Evolutionary conservation across 305 asterid species (phyloP), one percentile per base, ranked within the genome.

Genomic region (Fraxinus sp.): DNA sequence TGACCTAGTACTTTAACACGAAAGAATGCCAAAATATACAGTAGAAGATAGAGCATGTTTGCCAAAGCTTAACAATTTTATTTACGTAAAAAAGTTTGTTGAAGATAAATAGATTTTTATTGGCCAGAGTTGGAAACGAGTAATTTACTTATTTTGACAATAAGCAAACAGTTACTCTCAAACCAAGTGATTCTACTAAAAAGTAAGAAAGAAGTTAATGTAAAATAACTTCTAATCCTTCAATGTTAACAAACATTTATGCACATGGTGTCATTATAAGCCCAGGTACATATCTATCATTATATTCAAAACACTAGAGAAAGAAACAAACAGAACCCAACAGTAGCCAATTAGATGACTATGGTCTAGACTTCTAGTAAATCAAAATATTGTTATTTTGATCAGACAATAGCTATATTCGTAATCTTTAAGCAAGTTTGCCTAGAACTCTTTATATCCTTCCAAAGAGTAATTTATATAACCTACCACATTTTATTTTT

Each of bases 321-420:
- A 71, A 71, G 76, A 71, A 71, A 71, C 24, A 71, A 71, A 71
- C 41, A 70, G 76, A 28, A 32, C 43, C 76, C 30, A 30, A 28
- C 32, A 62, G 72, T 62, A 62, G 73, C 30, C 73, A 24, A 64
- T 64, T 3, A 26, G 73, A 24, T 64, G n/a, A 10, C 35, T 64
- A 22, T 24, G 73, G 28, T 59, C 32, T 22, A 59, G 71, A 59
- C 16, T 66, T 64, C 5, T 64, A 64, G 72, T 9, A 62, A 22
- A 24, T 26, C 35, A 30, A 71, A 71, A 10, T 14, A 32, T 30
- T 32, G 11, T 71, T 30, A 71, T 8, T 4, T 32, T 30, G 22
- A 71, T 2, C 41, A 71, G 41, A 39, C 49, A 6, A 55, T n/a
- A 71, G 43, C 9, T 71, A 71, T 11, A 30, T 71, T 70, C 1